These are phyloP conservation scores for Sechiopsis laciniata DNA, from an alignment of 306 rosid genomes.

Conservation along the genomic window DNA sequence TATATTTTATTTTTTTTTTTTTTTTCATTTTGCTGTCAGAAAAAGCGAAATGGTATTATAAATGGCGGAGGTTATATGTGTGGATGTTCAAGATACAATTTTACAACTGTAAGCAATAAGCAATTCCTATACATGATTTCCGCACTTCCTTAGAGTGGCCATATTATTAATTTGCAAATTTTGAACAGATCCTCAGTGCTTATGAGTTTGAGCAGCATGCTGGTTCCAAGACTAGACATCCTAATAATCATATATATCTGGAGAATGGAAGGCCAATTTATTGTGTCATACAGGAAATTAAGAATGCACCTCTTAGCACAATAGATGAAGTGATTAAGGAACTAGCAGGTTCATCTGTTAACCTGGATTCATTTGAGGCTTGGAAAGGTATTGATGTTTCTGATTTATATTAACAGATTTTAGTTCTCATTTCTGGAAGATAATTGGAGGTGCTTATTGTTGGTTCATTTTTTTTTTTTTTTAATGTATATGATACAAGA, in stretches of 20 bases:
- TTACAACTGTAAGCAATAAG: conserved; percentile 45
- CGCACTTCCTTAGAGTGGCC: neutral
- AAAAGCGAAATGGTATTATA: conserved; percentile 62
- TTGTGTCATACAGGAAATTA: conserved; percentile 79
- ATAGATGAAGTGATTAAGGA: conserved; percentile 72
- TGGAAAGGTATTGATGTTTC: conserved; percentile 70
- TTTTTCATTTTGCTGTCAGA: conserved; percentile 38
- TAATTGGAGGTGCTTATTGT: neutral
- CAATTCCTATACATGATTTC: neutral
- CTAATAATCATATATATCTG: conserved; percentile 85
- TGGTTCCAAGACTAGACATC: conserved; percentile 91
- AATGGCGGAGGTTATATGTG: conserved; percentile 88
- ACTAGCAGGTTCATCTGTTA: conserved; percentile 74
- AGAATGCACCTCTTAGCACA: conserved; percentile 63
- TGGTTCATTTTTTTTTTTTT: neutral
- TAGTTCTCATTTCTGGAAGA: no score
- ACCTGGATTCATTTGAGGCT: conserved; percentile 47
- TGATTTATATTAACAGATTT: neutral
- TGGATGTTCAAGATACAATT: conserved; percentile 64
- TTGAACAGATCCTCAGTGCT: conserved; percentile 75
- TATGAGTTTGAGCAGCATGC: conserved; percentile 98
- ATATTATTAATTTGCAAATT: conserved; percentile 19
- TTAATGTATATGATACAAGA: neutral
- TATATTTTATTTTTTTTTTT: no score
- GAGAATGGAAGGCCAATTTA: conserved; percentile 89